Base-by-base conservation (phyloP, 345 rosid genomes). In the Euclidium syriacum region DNA sequence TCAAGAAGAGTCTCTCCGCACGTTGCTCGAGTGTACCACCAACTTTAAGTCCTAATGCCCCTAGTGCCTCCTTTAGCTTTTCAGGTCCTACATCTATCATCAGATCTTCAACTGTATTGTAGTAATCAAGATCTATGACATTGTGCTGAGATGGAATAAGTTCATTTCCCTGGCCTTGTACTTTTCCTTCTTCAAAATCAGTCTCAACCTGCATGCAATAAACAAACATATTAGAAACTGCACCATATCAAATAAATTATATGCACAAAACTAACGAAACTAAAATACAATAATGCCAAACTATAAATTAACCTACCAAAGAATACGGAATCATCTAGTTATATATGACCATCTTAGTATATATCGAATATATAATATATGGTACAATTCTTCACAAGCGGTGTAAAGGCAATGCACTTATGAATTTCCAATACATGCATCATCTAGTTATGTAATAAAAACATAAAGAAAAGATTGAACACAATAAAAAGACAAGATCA, bases 11-110 rank as follows among this genome's bases (percentile, higher is more conserved):
- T 82, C 97, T 83, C 80, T 90, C 96, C 1, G 94, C 97, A 40
- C 96, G 91, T 77, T 86, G 96, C 79, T 84, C 85, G 39, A 75
- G 72, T 17, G 96, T 90, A 39, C 99, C 97, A 43, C 97, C 99
- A 74, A 83, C 76, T 75, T 90, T 95, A 60, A 95, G 77, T 72
- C 97, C 96, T 70, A 90, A 69, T 48, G 99, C 88, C 55, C 81
- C 84, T 80, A 88, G 74, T 32, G 87, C 97, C 86, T 86, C 94
- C 73, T 90, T 94, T 20, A 90, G 73, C 83, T 80, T 87, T 76
- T 86, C 96, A 65, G 97, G 83, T 66, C 97, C 99, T 29, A 95
- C 85, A 65, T 86, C 94, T 74, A 86, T 51, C n/a, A n/a, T n/a
- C 61, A 95, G 77, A 75, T 90, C 99, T 73, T 88, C 99, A 26